Evolutionary conservation across 1,139 yeast species (phyloP), one percentile per base, ranked within the genome.

Genomic region (Yamadazyma siamensis): DNA sequence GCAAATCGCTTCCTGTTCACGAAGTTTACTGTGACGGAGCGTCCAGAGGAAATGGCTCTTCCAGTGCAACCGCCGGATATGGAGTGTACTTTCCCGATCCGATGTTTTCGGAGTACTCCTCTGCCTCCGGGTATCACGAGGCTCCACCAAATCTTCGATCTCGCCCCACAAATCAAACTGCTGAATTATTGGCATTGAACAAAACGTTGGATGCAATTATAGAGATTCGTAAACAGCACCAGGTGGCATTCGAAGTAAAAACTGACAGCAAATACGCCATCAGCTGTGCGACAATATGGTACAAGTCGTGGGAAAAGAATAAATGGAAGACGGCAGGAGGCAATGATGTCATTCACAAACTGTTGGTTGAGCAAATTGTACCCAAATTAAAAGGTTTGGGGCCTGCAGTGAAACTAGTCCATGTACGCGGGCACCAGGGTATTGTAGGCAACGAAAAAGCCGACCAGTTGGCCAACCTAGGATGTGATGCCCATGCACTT

Each of bases 151-250:
- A 27, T 5, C 85, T 80, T 24, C n/a, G n/a, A n/a, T n/a, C n/a
- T n/a, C n/a, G n/a, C n/a, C n/a, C n/a, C n/a, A 87, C 95, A 0
- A 89, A 87, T 48, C 89, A 84, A 45, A 61, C 88, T 26, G 94
- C 94, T 2, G 96, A 89, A 53, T 65, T 88, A 13, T 52, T 61
- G 13, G 96, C 94, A 0, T 65, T 84, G 15, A 51, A 58, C 5
- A 66, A 65, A 27, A 94, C 94, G 0, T 52, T 82, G 31, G 49
- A 52, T 6, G 45, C 50, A 7, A 65, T 77, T 10, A n/a, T n/a
- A n/a, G n/a, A n/a, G n/a, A n/a, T n/a, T n/a, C n/a, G n/a, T n/a
- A n/a, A n/a, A n/a, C 7, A 10, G 10, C 7, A 7, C 20, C 9
- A 8, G 7, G 33, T 19, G 4, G 12, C 12, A 3, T 31, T 25